Evolutionary conservation across 2,329 filamentous ascomycete genomes (phyloP).

Genomic region (Bisporella sp.): DNA sequence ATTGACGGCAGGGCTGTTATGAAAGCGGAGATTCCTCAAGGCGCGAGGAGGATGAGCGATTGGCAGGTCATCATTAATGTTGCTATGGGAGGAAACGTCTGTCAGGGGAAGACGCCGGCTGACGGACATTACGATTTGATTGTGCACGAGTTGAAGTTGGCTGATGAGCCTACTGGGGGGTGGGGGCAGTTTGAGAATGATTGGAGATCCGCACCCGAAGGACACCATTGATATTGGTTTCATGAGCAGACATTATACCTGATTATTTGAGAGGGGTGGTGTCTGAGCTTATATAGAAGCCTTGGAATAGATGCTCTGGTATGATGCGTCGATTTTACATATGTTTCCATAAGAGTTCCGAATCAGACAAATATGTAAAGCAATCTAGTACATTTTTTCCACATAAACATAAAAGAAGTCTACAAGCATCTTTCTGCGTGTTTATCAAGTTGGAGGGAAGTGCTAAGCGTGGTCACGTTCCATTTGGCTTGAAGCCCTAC

Average conservation of each 20-base stretch:
- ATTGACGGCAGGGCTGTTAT: conserved; percentile 50
- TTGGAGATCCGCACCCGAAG: conserved; percentile 28
- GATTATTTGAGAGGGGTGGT: neutral
- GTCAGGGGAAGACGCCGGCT: conserved; percentile 40
- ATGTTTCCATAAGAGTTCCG: too few species aligned
- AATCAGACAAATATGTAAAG: too few species aligned
- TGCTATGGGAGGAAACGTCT: conserved; percentile 57
- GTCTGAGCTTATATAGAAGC: too few species aligned
- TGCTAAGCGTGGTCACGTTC: too few species aligned
- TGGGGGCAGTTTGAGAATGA: conserved; percentile 48
- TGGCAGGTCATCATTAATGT: conserved; percentile 51
- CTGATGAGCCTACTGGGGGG: conserved; percentile 45
- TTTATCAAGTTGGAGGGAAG: too few species aligned
- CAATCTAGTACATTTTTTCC: too few species aligned
- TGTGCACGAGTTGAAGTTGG: conserved; percentile 44
- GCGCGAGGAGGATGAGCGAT: conserved; percentile 47
- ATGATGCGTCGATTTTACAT: too few species aligned
- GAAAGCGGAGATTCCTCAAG: conserved; percentile 45
- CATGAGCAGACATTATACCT: neutral
- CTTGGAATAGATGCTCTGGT: too few species aligned
- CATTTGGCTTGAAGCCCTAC: too few species aligned
- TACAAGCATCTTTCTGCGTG: too few species aligned
- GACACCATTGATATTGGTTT: neutral
- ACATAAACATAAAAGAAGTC: too few species aligned
- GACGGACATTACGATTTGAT: conserved; percentile 52